Percentiles rank a stretch among this genome's conserved stretches.
Evolutionary conservation across 2,329 filamentous ascomycete genomes (phyloP).

Genomic region (Alternaria sp.): DNA sequence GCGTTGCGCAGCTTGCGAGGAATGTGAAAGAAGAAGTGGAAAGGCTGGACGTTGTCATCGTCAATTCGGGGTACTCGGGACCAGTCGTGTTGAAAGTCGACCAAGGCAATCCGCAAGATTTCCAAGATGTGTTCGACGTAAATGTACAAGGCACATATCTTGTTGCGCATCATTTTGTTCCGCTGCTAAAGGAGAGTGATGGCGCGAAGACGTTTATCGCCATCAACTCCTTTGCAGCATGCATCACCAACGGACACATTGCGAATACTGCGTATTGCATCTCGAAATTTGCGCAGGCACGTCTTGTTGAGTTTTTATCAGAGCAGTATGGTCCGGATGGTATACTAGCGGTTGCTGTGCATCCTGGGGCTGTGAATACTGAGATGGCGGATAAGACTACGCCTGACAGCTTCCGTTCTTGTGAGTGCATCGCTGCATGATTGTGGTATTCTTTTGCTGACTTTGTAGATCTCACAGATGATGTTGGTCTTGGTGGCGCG

Average conservation of each 20-base stretch:
- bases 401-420: conserved; percentile 34
- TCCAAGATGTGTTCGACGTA: conserved; percentile 45
- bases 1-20: conserved; percentile 31
- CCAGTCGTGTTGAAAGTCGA: conserved; percentile 43
- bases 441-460: neutral
- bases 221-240: conserved; percentile 40
- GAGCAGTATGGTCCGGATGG: conserved; percentile 35
- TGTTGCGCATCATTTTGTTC: conserved; percentile 46
- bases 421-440: conserved; percentile 18
- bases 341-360: conserved; percentile 32
- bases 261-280: conserved; percentile 47
- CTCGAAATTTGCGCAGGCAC: conserved; percentile 37
- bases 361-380: conserved; percentile 41
- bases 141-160: conserved; percentile 49
- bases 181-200: conserved; percentile 26
- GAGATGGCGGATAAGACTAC: conserved; percentile 33
- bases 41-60: conserved; percentile 46
- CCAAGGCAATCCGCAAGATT: conserved; percentile 41
- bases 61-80: conserved; percentile 49
- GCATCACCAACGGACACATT: conserved; percentile 48
- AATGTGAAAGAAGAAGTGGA: conserved; percentile 29
- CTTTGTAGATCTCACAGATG: conserved; percentile 35
- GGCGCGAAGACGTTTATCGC: conserved; percentile 34
- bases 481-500: conserved; percentile 37
- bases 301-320: conserved; percentile 33